phyloP scores from a whole-genome alignment of 2,329 filamentous ascomycete species.

The Canariomyces notabilis region DNA sequence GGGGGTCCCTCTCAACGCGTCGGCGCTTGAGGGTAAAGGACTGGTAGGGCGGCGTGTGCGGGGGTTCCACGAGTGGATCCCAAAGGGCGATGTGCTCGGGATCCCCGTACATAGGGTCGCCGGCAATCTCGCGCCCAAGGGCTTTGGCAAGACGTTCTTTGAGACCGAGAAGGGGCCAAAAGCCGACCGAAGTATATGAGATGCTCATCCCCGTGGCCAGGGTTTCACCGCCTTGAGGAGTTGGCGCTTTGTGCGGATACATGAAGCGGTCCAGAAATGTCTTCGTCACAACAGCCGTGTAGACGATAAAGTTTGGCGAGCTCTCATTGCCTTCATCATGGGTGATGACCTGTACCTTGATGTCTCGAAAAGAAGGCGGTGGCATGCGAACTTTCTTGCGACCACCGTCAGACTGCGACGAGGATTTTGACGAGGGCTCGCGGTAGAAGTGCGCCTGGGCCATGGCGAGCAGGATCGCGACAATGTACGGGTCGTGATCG shows the following conservation, averaged over 20 bases:
- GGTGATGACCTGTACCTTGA: slow-evolving; percentile 47
- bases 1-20: slow-evolving; percentile 32
- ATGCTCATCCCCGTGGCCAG: slow-evolving; percentile 39
- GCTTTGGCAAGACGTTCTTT: slow-evolving; percentile 51
- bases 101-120: slow-evolving; percentile 31
- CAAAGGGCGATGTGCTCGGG: slow-evolving; percentile 42
- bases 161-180: slow-evolving; percentile 52
- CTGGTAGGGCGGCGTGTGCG: slow-evolving; percentile 2
- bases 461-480: slow-evolving; percentile 51
- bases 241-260: slow-evolving; percentile 39
- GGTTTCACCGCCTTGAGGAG: slow-evolving; percentile 17
- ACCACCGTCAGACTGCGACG: slow-evolving; percentile 24
- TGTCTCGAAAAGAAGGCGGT: slow-evolving; percentile 38
- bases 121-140: slow-evolving; percentile 47
- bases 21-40: slow-evolving; percentile 29
- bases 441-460: slow-evolving; percentile 51
- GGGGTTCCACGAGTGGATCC: slow-evolving; percentile 33
- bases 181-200: slow-evolving; percentile 43
- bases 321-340: slow-evolving; percentile 41
- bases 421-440: slow-evolving; percentile 16
- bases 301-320: slow-evolving; percentile 47
- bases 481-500: slow-evolving; percentile 49
- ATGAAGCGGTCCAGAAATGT: slow-evolving; percentile 48
- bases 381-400: slow-evolving; percentile 16
- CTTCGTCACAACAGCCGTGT: slow-evolving; percentile 45